These are phyloP conservation scores for Zelopaecilomyces penicillatus DNA, from an alignment of 2,329 filamentous ascomycete genomes.

Conservation along the genomic window DNA sequence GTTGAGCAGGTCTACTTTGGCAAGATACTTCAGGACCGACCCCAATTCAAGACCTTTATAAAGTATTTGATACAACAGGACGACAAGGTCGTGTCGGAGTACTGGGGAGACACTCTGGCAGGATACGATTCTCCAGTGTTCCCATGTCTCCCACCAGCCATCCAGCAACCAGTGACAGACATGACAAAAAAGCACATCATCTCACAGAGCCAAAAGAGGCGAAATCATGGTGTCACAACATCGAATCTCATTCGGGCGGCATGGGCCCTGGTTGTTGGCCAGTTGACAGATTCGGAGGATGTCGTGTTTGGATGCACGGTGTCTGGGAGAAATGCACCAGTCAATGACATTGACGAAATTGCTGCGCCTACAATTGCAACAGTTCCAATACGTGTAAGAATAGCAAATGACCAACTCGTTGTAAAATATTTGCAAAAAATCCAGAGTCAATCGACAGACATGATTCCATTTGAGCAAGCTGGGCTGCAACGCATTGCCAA, in stretches of 20 bases:
- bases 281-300: constrained; percentile 34
- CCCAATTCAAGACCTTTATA: constrained; percentile 35
- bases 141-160: not conserved
- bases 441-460: constrained; percentile 10
- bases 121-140: not conserved
- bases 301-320: constrained; percentile 34
- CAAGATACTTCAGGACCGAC: not conserved
- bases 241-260: constrained; percentile 28
- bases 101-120: not conserved
- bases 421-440: constrained; percentile 6
- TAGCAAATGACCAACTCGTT: constrained; percentile 18
- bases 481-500: constrained; percentile 14
- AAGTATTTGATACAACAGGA: constrained; percentile 24
- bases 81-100: not conserved
- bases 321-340: constrained; percentile 25
- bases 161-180: not conserved
- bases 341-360: constrained; percentile 12
- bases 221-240: constrained; percentile 2
- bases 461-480: constrained; percentile 10
- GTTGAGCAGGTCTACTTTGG: not conserved
- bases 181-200: constrained; percentile 33
- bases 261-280: constrained; percentile 38
- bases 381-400: constrained; percentile 28
- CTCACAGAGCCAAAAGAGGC: constrained; percentile 6
- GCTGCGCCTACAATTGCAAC: constrained; percentile 30